A percentile compares a stretch with the other conserved stretches of the same genome.
These are phyloP conservation scores for Fusarium albidum DNA, from an alignment of 2,329 filamentous ascomycete species.

Conservation along the genomic window DNA sequence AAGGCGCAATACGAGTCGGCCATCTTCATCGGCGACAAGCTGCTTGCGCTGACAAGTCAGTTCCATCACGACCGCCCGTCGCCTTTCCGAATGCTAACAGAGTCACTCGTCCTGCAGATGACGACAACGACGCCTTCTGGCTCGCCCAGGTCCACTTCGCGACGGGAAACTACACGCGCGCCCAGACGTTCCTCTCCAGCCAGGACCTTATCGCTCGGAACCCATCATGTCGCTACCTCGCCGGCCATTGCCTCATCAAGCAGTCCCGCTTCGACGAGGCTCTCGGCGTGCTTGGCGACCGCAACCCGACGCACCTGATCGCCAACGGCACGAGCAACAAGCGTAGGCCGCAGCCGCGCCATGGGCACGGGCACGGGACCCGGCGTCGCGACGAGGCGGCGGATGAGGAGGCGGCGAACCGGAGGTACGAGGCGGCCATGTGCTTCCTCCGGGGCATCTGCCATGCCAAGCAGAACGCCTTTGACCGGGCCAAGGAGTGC, in stretches of 20 bases:
- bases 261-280: slow-evolving; percentile 92
- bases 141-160: slow-evolving; percentile 98
- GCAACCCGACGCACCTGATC: slow-evolving; percentile 91
- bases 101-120: slow-evolving; percentile 62
- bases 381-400: slow-evolving; percentile 46
- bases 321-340: slow-evolving; percentile 57
- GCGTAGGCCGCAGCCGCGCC: slow-evolving; percentile 48
- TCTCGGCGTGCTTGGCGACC: slow-evolving; percentile 84
- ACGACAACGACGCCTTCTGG: slow-evolving; percentile 95
- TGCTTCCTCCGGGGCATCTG: slow-evolving; percentile 94
- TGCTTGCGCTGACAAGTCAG: slow-evolving; percentile 90
- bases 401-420: slow-evolving; percentile 74
- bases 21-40: slow-evolving; percentile 96
- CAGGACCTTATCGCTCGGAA: slow-evolving; percentile 84
- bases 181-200: slow-evolving; percentile 83
- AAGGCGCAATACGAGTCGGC: slow-evolving; percentile 97
- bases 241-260: slow-evolving; percentile 93
- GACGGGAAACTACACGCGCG: slow-evolving; percentile 92
- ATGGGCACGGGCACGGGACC: slow-evolving; percentile 13
- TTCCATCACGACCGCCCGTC: slow-evolving; percentile 24
- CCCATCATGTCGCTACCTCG: slow-evolving; percentile 89
- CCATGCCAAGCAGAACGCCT: slow-evolving; percentile 96
- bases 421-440: slow-evolving; percentile 95
- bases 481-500: slow-evolving; percentile 96
- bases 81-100: slow-evolving; percentile 9